Percentiles rank a stretch among this genome's conserved stretches.
phyloP scores from a whole-genome alignment of 1,139 yeast species.

The Pichia sp. region DNA sequence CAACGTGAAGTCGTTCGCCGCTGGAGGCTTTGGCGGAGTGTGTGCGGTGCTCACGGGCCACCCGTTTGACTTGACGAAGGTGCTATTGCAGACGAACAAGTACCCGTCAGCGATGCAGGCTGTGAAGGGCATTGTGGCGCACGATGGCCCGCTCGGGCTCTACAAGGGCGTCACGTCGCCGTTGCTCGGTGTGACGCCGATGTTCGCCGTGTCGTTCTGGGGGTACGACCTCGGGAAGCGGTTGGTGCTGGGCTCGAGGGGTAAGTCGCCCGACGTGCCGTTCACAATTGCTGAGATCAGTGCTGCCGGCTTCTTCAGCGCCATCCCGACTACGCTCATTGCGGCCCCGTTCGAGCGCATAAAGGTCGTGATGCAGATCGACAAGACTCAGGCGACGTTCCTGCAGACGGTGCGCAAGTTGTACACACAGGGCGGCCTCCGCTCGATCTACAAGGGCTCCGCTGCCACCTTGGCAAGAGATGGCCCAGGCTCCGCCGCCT shows the following conservation, averaged over 20 bases:
- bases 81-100: constrained; percentile 77
- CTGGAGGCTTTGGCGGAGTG: constrained; percentile 86
- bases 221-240: constrained; percentile 93
- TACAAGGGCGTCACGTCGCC: constrained; percentile 90
- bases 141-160: constrained; percentile 76
- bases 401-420: constrained; percentile 63
- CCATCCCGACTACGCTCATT: constrained; percentile 88
- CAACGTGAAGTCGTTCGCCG: constrained; percentile 68
- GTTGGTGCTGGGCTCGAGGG: constrained; percentile 47
- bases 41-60: constrained; percentile 93
- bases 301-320: constrained; percentile 93
- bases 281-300: constrained; percentile 57
- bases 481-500: constrained; percentile 97
- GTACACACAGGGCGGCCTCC: constrained; percentile 75
- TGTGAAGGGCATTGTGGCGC: constrained; percentile 59
- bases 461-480: constrained; percentile 91
- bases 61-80: constrained; percentile 92
- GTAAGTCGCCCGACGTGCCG: constrained; percentile 34
- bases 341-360: constrained; percentile 97
- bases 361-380: constrained; percentile 84
- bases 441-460: constrained; percentile 86
- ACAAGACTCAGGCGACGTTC: constrained; percentile 41
- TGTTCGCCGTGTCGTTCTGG: constrained; percentile 98
- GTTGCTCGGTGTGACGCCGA: constrained; percentile 90
- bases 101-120: constrained; percentile 62